Base-by-base conservation (phyloP, 139 green algal genomes). In the Chlamydomonas incerta region DNA sequence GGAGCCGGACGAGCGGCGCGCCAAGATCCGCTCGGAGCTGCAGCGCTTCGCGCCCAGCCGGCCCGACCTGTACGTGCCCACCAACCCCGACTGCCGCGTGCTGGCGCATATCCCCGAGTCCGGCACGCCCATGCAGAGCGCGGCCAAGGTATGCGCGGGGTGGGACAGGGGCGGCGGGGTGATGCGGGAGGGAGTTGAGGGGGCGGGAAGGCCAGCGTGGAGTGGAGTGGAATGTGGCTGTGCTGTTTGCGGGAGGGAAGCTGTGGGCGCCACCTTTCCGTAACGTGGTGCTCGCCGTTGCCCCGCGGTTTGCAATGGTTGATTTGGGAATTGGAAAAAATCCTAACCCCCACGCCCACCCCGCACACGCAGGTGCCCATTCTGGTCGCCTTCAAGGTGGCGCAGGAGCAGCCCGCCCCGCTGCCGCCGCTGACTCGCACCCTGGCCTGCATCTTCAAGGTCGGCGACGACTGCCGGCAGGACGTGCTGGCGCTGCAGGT, bases 401-500 rank as follows among this genome's bases (percentile, higher is more conserved):
- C 93, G 74, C 80, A 90, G 50, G 6, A 58, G 47, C 80, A 57
- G 66, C 50, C 80, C 11, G 28, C 66, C 31, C 80, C 67, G 31
- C 66, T 77, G 80, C 80, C 80, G 47, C 66, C 80, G 18, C 31
- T 85, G 0, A 37, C 37, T 20, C 75, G 71, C 68, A 84, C 67
- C 17, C 87, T 94, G 79, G 93, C 93, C 14, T 96, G 92, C 92
- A 98, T 99, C 89, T 98, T 98, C 95, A 98, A 99, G 89, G 97
- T 99, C 5, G 96, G 95, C 0, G 97, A 99, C 87, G 97, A 99
- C 89, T 97, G 96, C 73, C 86, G 97, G 21, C 97, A 99, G 91
- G 97, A 99, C 86, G 96, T 99, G 80, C 93, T 99, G 62, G 97
- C 97, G 0, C 92, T 99, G 58, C 97, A 99, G 92, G 93, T 98